Evolutionary conservation across 1,284 basidiomycete species (phyloP), one percentile per base, ranked within the genome.

Genomic region (Fomitopsis palustris): DNA sequence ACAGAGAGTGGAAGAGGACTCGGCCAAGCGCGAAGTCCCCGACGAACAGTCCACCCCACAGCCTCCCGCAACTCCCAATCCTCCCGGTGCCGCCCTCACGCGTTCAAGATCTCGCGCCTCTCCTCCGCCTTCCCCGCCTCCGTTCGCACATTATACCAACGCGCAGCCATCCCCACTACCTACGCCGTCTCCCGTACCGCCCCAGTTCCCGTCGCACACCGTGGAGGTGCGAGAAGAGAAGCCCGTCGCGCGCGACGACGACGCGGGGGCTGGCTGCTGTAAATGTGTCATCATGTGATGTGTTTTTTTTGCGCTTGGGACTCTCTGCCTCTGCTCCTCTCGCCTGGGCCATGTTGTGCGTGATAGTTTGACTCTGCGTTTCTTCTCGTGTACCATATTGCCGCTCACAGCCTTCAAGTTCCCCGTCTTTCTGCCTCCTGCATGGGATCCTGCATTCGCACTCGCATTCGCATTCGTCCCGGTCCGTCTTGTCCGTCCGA

Each of bases 111-210:
- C 37, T 49, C 58, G 55, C 60, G 63, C 59, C 33, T 65, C 66
- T 39, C 73, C 75, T 27, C 76, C 78, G 21, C 74, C 78, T 17
- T 83, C 83, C 37, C 81, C 85, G 0, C 75, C 78, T 43, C 87
- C 87, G 7, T 88, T 88, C 63, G 70, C 86, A 17, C 78, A 81
- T 21, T 88, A 86, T 65, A 68, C 73, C 17, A 69, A 59, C 27
- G 47, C 61, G 6, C 57, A 62, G 14, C 31, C 25, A 9, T 60
- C 23, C 29, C 55, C 25, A 4, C 49, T 47, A 8, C 61, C 49
- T n/a, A 33, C 49, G 16, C 60, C 33, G 2, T 21, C n/a, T 6
- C 49, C 51, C 3, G 53, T 62, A 3, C 54, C 65, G 39, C 56
- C 66, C 10, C 64, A 64, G 45, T 59, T 62, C 17, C 59, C 57